These are phyloP conservation scores for Raffaelea arxii DNA, from an alignment of 2,329 filamentous ascomycete species.

Conservation along the genomic window DNA sequence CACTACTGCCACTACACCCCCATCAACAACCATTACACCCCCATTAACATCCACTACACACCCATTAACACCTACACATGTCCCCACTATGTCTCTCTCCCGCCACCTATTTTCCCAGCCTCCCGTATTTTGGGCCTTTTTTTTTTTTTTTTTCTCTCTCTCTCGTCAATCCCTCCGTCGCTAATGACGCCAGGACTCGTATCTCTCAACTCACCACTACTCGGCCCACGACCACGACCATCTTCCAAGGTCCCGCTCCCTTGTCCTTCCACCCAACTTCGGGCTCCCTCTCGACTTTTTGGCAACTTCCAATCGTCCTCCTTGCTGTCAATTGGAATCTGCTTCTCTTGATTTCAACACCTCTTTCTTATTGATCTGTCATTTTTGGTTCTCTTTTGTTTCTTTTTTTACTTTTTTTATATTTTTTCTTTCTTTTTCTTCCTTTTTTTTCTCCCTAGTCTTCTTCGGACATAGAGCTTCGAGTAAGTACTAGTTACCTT, in stretches of 20 bases:
- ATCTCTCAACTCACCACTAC: constrained; percentile 3
- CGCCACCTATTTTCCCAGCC: constrained; percentile 14
- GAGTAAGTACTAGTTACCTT: too few species aligned
- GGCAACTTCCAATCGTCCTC: too few species aligned
- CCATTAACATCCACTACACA: too few species aligned
- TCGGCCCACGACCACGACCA: not conserved
- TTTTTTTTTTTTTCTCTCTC: too few species aligned
- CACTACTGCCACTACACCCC: too few species aligned
- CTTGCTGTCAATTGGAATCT: not conserved
- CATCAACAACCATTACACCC: too few species aligned
- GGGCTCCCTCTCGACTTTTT: too few species aligned
- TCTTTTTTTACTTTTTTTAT: not conserved
- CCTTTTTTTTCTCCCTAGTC: not conserved
- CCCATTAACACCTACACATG: too few species aligned
- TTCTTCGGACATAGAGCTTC: too few species aligned
- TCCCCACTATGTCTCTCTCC: too few species aligned
- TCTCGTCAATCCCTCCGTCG: too few species aligned
- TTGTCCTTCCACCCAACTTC: not conserved
- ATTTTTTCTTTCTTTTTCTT: not conserved
- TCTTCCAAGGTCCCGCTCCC: constrained; percentile 1
- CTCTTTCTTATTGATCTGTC: too few species aligned
- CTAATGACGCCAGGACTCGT: constrained; percentile 11
- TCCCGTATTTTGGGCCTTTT: constrained; percentile 13
- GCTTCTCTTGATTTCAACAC: not conserved
- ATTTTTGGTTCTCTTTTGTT: not conserved